Evolutionary conservation across 148 eudicot genomes (phyloP), one percentile per base, ranked within the genome.

Genomic region (Cornus florida): DNA sequence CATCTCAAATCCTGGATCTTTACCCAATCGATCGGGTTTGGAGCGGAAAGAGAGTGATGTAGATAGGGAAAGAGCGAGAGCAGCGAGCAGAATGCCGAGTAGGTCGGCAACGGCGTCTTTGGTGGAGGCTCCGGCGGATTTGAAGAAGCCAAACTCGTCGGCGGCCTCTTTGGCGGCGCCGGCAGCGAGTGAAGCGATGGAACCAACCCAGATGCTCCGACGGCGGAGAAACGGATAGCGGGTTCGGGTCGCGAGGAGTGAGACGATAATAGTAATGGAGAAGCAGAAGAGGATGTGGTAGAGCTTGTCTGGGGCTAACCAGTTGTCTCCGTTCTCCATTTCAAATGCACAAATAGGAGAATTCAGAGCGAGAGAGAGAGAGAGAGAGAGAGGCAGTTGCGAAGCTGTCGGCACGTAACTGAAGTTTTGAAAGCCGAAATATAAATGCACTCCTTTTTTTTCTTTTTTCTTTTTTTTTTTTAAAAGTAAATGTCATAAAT

Each of bases 131-230:
- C 97, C 97, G 71, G 93, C 88, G 71, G 97, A 93, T 0, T 80
- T 68, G 85, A 93, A 91, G 88, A 79, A 93, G 1, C 97, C 93
- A 3, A 90, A 60, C 59, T 93, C 87, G 73, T 93, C 97, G 81
- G 95, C 95, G 74, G 74, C 46, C 82, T 93, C 97, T 77, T 93
- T 93, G 87, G 90, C 93, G 84, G 92, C 92, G 72, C 95, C 97
- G 83, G 87, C 92, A 59, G 81, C 71, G 57, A 91, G 91, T 10
- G 97, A 93, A 65, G 87, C 50, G 3, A 78, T 20, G 79, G 90
- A 86, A 39, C 91, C 91, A 48, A 91, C 11, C 64, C 75, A 76
- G 77, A 87, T 81, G 79, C 87, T 87, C 67, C 86, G 85, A 64
- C 86, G 86, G 62, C 95, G 90, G 82, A 93, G 64, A 80, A 88